Conservation (phyloP, 2,329 filamentous ascomycete genomes). For the Calonectria pseudoturangicola region DNA sequence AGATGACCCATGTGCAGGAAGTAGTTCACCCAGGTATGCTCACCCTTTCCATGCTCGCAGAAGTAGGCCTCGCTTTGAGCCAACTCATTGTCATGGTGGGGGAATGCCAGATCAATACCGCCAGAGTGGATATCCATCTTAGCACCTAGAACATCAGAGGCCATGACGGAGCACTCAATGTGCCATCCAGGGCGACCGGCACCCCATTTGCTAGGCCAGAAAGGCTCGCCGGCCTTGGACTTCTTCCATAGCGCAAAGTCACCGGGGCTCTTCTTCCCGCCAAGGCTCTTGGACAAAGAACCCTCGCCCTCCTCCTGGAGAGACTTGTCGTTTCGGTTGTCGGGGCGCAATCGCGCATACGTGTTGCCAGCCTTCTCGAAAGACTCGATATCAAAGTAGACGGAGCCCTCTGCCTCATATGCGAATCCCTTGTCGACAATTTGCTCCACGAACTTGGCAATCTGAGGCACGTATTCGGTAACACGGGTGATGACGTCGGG, state of each 20-base stretch:
- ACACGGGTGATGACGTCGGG: slow-evolving; percentile 91
- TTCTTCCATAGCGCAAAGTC: slow-evolving; percentile 98
- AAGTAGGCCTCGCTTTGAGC: slow-evolving; percentile 95
- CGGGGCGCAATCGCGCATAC: slow-evolving; percentile 90
- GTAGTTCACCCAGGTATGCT: slow-evolving; percentile 92
- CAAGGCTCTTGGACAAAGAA: slow-evolving; percentile 78
- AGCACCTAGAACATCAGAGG: slow-evolving; percentile 88
- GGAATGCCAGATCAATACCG: slow-evolving; percentile 92
- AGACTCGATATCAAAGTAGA: slow-evolving; percentile 93
- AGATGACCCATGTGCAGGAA: slow-evolving; percentile 97
- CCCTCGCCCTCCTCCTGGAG: slow-evolving; percentile 94
- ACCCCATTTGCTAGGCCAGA: slow-evolving; percentile 92
- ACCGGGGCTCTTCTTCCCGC: slow-evolving; percentile 82
- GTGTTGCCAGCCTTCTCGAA: slow-evolving; percentile 90
- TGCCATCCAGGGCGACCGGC: slow-evolving; percentile 94
- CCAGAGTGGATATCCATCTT: slow-evolving; percentile 95
- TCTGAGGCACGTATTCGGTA: slow-evolving; percentile 93
- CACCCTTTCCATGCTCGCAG: slow-evolving; percentile 68
- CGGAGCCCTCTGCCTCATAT: slow-evolving; percentile 87
- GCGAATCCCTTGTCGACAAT: slow-evolving; percentile 91
- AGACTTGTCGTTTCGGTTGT: slow-evolving; percentile 88
- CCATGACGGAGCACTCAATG: slow-evolving; percentile 98
- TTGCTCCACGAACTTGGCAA: slow-evolving; percentile 87
- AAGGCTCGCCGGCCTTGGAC: slow-evolving; percentile 92
- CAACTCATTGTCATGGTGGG: slow-evolving; percentile 94